Conservation (phyloP, 148 eudicot genomes). For the Spergularia bocconei region DNA sequence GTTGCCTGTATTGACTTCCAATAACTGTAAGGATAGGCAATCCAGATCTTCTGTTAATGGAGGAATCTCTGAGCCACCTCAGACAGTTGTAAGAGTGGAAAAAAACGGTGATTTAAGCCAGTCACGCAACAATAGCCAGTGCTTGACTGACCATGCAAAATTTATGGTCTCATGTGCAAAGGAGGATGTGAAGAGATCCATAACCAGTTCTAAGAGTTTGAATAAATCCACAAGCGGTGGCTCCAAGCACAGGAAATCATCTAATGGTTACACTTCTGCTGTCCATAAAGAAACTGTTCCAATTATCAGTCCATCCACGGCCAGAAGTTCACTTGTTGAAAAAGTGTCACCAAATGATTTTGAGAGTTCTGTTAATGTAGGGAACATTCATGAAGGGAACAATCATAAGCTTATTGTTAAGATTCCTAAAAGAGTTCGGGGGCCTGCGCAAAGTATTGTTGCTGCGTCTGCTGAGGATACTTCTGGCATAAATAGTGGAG, state of each 20-base stretch:
- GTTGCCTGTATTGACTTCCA: constrained; percentile 29
- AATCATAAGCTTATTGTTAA: constrained; percentile 58
- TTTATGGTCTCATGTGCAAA: constrained; percentile 38
- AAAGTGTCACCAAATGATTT: constrained; percentile 34
- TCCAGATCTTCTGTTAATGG: constrained; percentile 26
- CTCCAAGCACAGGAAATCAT: constrained; percentile 40
- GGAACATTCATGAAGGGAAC: constrained; percentile 37
- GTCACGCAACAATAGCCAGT: constrained; percentile 64
- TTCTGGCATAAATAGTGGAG: constrained; percentile 43
- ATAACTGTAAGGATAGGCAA: constrained; percentile 34
- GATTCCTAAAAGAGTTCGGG: constrained; percentile 51
- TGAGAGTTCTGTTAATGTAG: constrained; percentile 38
- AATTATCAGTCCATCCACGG: constrained; percentile 32
- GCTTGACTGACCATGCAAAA: constrained; percentile 59
- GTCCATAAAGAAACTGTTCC: constrained; percentile 41
- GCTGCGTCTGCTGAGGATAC: constrained; percentile 44
- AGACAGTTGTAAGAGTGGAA: constrained; percentile 51
- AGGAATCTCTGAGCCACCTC: constrained; percentile 47
- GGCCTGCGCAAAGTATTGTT: constrained; percentile 43
- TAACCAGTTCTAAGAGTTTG: constrained; percentile 43
- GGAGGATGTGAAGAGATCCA: constrained; percentile 58
- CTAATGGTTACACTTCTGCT: constrained; percentile 36
- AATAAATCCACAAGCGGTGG: constrained; percentile 37
- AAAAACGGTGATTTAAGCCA: constrained; percentile 75
- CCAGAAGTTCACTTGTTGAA: constrained; percentile 35